Evolutionary conservation across 2,329 filamentous ascomycete species (phyloP), one percentile per base, ranked within the genome.

Genomic region (Trematosphaeria pertusa): DNA sequence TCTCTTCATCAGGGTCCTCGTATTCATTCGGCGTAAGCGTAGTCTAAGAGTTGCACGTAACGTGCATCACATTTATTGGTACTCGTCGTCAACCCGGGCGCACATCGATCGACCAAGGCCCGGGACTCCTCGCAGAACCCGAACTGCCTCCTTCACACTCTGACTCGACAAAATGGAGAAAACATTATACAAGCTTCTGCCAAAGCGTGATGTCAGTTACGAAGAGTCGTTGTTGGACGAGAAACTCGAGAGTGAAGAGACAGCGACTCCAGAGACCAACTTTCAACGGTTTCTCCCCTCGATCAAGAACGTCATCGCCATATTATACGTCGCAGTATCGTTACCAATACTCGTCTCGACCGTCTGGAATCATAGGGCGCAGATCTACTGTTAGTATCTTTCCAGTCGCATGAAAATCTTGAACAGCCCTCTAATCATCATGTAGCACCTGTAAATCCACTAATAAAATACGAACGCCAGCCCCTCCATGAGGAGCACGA

Each of bases 381-480:
- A 20, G 2, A 10, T 36, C 8, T 36, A 36, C 33, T 36, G 33
- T 36, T 20, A 19, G 33, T 36, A 5, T n/a, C 4, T 20, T n/a
- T 21, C 8, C 5, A n/a, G n/a, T n/a, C n/a, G n/a, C n/a, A n/a
- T n/a, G n/a, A n/a, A n/a, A n/a, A n/a, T n/a, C 22, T 5, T 5
- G 12, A 11, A n/a, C 33, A 3, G 2, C 6, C 14, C 6, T n/a
- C 18, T 10, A n/a, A 5, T 11, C 15, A 1, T 10, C 7, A 2
- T 17, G 18, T 15, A 37, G 35, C 35, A 19, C 35, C 35, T 3
- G 35, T 37, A 6, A 37, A 24, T 22, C 20, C 35, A 37, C 35
- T 37, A n/a, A 22, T 37, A 37, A 37, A n/a, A 12, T 37, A 37
- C 18, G 35, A 37, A 22, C 35, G 20, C 12, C 42, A 44, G 14